phyloP scores from a whole-genome alignment of 305 asterid species.

The Fraxinus sp. region DNA sequence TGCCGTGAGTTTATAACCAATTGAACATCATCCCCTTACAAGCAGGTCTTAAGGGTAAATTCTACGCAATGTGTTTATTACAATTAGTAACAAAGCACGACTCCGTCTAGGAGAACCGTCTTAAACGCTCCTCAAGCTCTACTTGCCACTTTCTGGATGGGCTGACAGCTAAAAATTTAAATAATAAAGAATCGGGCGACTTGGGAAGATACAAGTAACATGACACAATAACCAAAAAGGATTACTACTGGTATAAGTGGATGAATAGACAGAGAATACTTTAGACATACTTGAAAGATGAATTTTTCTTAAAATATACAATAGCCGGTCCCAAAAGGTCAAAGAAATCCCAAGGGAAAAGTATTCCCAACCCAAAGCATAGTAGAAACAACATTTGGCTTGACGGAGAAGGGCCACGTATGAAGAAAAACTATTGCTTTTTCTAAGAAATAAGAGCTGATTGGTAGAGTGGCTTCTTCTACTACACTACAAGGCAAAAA shows the following conservation, averaged over 20 bases:
- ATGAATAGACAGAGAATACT: conserved; percentile 30
- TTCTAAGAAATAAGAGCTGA: conserved; percentile 27
- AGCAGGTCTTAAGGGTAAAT: not conserved
- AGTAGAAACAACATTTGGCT: conserved; percentile 20
- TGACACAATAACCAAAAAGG: conserved; percentile 12
- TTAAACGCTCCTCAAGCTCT: not conserved
- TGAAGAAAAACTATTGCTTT: not conserved
- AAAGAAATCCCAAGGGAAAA: conserved; percentile 7
- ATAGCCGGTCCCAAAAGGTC: not conserved
- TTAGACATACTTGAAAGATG: conserved; percentile 29
- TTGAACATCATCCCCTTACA: not conserved
- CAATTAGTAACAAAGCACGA: not conserved
- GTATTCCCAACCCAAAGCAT: not conserved
- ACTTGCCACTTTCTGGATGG: not conserved
- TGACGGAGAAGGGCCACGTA: conserved; percentile 25
- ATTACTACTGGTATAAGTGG: conserved; percentile 25
- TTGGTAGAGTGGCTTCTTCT: conserved; percentile 58
- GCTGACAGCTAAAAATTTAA: not conserved
- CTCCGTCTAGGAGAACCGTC: not conserved
- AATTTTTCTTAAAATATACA: conserved; percentile 27
- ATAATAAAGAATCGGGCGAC: not conserved
- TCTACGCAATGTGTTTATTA: not conserved
- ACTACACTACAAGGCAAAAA: conserved; percentile 43
- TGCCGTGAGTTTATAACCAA: not conserved
- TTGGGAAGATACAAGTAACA: not conserved